phyloP scores from a whole-genome alignment of 164 flowering plant genomes.

The Cinnamomum micranthum region DNA sequence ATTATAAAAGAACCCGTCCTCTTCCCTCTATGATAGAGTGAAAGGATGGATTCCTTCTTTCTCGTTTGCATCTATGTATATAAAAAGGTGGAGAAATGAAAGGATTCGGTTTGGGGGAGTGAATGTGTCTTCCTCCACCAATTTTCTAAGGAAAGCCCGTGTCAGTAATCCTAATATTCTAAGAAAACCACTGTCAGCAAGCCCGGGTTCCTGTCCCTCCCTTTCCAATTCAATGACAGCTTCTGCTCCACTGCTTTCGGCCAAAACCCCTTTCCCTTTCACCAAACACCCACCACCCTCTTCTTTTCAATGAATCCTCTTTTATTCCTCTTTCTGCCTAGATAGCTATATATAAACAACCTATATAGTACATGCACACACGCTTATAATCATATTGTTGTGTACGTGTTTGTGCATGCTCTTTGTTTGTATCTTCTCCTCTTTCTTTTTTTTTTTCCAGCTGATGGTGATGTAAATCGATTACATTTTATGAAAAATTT shows the following conservation, averaged over 20 bases:
- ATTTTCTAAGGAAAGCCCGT: neutral
- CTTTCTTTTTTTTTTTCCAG: no score
- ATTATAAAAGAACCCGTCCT: no score
- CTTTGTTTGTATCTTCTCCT: no score
- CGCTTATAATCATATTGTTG: no score
- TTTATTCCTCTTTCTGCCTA: no score
- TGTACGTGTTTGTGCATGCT: no score
- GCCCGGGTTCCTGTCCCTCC: neutral
- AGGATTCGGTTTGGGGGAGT: neutral
- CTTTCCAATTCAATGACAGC: neutral
- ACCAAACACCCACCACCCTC: neutral
- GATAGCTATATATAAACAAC: no score
- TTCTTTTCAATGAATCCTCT: no score
- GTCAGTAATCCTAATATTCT: neutral
- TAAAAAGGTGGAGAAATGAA: neutral
- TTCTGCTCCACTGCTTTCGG: conserved; percentile 3
- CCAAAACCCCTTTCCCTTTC: neutral
- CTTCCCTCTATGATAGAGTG: no score
- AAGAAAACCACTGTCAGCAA: neutral
- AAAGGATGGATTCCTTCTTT: neutral
- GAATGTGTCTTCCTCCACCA: neutral
- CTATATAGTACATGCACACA: no score
- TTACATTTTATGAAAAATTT: no score
- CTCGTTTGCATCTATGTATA: neutral
- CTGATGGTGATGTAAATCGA: no score